Evolutionary conservation across 2,329 filamentous ascomycete genomes (phyloP).

Genomic region (Xylaria sp.): DNA sequence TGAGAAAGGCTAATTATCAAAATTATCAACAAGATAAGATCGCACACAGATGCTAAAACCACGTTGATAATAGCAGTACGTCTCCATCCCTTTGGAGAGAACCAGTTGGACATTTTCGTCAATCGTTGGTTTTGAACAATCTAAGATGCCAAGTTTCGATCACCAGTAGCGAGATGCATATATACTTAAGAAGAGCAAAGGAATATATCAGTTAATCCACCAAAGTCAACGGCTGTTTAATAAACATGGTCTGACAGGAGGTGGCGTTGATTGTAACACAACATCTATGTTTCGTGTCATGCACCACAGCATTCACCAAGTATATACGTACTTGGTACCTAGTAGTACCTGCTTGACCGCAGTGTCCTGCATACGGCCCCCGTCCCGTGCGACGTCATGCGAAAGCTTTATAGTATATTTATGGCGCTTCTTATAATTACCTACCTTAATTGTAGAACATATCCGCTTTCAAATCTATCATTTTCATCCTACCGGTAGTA

Average conservation of each 20-base stretch:
- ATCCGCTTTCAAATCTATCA: too few species aligned
- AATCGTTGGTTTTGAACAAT: not conserved
- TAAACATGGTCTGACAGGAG: not conserved
- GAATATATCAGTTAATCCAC: not conserved
- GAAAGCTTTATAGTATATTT: too few species aligned
- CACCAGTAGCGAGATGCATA: not conserved
- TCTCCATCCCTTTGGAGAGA: constrained; percentile 14
- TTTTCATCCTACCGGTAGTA: too few species aligned
- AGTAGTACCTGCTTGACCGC: not conserved
- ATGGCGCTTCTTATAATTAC: too few species aligned
- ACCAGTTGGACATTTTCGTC: not conserved
- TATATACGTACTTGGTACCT: not conserved
- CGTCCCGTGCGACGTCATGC: not conserved
- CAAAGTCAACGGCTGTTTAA: too few species aligned
- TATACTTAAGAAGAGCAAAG: not conserved
- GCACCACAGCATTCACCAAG: not conserved
- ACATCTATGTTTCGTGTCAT: not conserved
- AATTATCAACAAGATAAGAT: not conserved
- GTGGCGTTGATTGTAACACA: not conserved
- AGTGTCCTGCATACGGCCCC: not conserved
- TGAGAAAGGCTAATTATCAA: too few species aligned
- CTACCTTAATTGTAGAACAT: too few species aligned
- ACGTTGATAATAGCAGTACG: constrained; percentile 16
- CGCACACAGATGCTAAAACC: not conserved
- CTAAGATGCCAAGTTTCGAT: not conserved